These are phyloP conservation scores for Rhizophlyctis rosea DNA, from an alignment of 192 early-diverging fungal genomes.

Conservation along the genomic window DNA sequence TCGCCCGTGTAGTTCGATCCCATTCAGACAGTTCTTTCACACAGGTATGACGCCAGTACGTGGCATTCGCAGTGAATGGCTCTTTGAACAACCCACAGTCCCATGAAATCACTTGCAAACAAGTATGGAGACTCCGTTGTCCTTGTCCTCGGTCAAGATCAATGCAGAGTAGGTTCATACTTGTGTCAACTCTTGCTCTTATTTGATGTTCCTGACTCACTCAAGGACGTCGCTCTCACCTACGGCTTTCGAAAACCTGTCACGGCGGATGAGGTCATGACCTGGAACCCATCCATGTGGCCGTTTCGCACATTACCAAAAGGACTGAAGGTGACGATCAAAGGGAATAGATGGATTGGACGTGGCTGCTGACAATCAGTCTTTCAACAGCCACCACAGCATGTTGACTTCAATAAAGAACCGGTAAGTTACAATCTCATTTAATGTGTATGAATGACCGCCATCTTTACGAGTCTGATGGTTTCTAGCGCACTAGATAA, in stretches of 20 bases:
- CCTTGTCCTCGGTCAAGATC: slow-evolving; percentile 65
- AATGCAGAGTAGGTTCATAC: slow-evolving; percentile 25
- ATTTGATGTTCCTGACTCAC: too few relatives aligned
- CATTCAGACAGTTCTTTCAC: slow-evolving; percentile 6
- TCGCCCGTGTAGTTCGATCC: not conserved
- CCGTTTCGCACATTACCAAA: slow-evolving; percentile 46
- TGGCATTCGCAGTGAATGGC: slow-evolving; percentile 64
- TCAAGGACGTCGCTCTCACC: slow-evolving; percentile 35
- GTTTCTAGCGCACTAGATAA: not conserved
- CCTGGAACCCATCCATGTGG: slow-evolving; percentile 64
- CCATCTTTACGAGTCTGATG: not conserved
- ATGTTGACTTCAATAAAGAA: slow-evolving; percentile 11
- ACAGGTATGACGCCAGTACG: slow-evolving; percentile 26
- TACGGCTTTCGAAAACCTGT: slow-evolving; percentile 72
- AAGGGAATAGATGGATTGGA: too few relatives aligned
- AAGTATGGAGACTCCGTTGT: slow-evolving; percentile 63
- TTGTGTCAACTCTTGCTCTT: too few relatives aligned
- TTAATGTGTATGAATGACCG: not conserved
- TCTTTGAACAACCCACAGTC: too few relatives aligned
- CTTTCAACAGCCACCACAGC: too few relatives aligned
- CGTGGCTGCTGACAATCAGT: too few relatives aligned
- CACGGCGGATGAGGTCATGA: slow-evolving; percentile 64
- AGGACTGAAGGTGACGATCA: not conserved
- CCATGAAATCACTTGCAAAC: slow-evolving; percentile 67
- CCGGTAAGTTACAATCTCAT: slow-evolving; percentile 4